These are phyloP conservation scores for Oryza coarctata DNA, from an alignment of 176 grass and related monocot genomes.

Conservation along the genomic window DNA sequence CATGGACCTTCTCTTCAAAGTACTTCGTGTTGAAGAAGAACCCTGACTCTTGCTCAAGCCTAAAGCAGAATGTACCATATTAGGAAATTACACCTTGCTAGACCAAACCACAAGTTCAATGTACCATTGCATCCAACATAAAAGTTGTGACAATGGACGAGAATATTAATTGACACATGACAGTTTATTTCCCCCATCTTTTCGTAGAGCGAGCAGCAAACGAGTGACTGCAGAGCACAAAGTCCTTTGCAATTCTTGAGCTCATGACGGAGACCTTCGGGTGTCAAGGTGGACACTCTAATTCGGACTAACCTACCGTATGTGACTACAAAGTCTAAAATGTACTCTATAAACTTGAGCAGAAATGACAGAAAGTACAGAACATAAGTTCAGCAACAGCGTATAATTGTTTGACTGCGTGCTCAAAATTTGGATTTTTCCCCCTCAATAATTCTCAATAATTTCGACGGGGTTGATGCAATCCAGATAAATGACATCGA, in stretches of 20 bases:
- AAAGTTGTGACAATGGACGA: neutral
- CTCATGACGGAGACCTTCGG: neutral
- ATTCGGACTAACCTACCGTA: neutral
- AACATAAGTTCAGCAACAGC: neutral
- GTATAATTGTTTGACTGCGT: neutral
- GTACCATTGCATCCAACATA: neutral
- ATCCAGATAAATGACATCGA: neutral
- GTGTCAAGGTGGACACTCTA: neutral
- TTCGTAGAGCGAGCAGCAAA: neutral
- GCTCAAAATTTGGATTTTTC: neutral
- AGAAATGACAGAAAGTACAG: neutral
- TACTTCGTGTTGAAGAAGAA: slow-evolving; percentile 98
- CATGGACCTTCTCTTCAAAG: slow-evolving; percentile 86
- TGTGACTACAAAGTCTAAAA: neutral
- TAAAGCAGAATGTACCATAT: slow-evolving; percentile 25
- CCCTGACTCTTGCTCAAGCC: slow-evolving; percentile 92
- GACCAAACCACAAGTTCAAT: neutral
- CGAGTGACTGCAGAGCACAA: neutral
- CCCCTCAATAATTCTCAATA: neutral
- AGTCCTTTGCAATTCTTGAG: neutral
- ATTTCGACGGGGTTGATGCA: neutral
- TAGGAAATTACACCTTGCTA: neutral
- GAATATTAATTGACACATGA: neutral
- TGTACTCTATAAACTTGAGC: neutral
- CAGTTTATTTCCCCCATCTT: neutral